These are phyloP conservation scores for Mucor racemosus DNA, from an alignment of 371 early-diverging fungal genomes.

Conservation along the genomic window DNA sequence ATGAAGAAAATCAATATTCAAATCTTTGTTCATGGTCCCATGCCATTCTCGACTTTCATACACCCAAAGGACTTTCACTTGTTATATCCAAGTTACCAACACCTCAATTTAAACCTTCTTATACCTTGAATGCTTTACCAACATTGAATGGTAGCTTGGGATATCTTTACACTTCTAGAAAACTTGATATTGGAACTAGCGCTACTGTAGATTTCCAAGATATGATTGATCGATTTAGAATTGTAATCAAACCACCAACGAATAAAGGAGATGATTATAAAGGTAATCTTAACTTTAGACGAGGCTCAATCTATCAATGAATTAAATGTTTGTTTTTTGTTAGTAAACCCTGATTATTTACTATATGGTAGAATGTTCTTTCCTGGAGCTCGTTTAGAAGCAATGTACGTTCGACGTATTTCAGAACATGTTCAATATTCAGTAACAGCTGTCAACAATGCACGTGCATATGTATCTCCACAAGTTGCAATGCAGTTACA, in stretches of 20 bases:
- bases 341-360: constrained; percentile 57
- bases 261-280: background rate
- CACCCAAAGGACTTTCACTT: constrained; percentile 74
- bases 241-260: constrained; percentile 26
- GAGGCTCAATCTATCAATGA: background rate
- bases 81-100: constrained; percentile 77
- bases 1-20: constrained; percentile 79
- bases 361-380: constrained; percentile 79
- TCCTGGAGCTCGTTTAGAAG: constrained; percentile 79
- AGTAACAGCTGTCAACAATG: constrained; percentile 74
- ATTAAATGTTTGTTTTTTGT: background rate
- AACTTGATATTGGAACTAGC: constrained; percentile 67
- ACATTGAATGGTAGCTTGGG: constrained; percentile 78
- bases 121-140: constrained; percentile 74
- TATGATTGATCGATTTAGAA: constrained; percentile 62
- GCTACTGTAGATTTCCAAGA: constrained; percentile 64
- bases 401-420: constrained; percentile 69
- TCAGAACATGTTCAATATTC: constrained; percentile 66
- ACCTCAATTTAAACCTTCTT: constrained; percentile 75
- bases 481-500: constrained; percentile 75
- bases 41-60: constrained; percentile 78
- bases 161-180: constrained; percentile 79
- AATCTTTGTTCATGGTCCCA: constrained; percentile 75
- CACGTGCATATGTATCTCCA: constrained; percentile 50
- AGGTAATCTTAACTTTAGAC: background rate